Conservation (phyloP, 2,329 filamentous ascomycete species). For the Whalleya microplaca region DNA sequence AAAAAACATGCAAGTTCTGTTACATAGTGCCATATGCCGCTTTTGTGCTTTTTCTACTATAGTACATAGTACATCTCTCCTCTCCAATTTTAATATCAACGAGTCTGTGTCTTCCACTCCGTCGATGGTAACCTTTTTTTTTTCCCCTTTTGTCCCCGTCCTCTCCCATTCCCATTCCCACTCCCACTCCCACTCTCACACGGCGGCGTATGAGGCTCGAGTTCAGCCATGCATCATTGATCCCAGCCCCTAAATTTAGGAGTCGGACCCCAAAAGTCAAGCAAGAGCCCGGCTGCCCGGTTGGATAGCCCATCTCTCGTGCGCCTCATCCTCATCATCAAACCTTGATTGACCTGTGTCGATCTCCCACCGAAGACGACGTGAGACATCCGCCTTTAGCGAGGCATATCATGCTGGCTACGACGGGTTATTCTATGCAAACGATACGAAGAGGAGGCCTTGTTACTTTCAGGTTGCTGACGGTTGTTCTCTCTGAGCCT, state of each 20-base stretch:
- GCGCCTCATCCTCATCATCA: conserved; percentile 3
- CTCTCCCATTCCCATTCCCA: neutral
- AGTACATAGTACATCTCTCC: neutral
- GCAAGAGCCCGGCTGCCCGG: neutral
- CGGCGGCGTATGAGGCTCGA: neutral
- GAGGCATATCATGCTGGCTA: conserved; percentile 13
- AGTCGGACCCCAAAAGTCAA: neutral
- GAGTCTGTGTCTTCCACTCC: neutral
- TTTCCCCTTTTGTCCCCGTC: neutral
- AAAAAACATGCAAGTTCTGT: neutral
- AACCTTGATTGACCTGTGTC: conserved; percentile 6
- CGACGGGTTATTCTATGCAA: conserved; percentile 1
- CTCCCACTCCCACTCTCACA: neutral
- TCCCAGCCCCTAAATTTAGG: neutral
- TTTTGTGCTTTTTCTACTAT: neutral
- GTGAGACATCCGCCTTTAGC: conserved; percentile 5
- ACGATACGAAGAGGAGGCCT: conserved; percentile 14
- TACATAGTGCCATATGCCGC: neutral
- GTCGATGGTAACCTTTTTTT: neutral
- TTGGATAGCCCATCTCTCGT: conserved; percentile 8
- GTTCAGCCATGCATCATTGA: neutral
- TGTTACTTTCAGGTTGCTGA: conserved; percentile 14
- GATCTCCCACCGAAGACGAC: conserved; percentile 3
- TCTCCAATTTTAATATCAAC: conserved; percentile 4
- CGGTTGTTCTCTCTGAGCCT: conserved; percentile 6